Evolutionary conservation across 2,329 filamentous ascomycete species (phyloP).

Genomic region (Neoscytalidium dimidiatum): DNA sequence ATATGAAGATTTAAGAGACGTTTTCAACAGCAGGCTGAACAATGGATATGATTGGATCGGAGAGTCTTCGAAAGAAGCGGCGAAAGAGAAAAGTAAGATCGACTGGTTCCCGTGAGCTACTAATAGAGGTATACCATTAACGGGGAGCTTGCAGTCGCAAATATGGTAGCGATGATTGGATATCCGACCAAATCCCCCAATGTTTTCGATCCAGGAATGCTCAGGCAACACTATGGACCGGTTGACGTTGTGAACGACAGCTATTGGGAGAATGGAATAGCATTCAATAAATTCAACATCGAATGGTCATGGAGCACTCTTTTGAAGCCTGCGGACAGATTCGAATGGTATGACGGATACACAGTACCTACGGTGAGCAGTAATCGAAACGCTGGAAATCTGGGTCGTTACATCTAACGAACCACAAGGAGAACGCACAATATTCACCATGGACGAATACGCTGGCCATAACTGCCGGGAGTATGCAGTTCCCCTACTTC

Average conservation of each 20-base stretch:
- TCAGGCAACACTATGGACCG: constrained; percentile 59
- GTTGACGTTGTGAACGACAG: constrained; percentile 53
- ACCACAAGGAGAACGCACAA: constrained; percentile 56
- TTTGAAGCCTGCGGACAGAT: constrained; percentile 61
- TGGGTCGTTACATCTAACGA: neutral
- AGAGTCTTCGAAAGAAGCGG: constrained; percentile 58
- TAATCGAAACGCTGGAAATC: no score
- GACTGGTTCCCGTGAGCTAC: no score
- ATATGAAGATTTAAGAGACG: constrained; percentile 68
- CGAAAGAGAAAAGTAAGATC: constrained; percentile 55
- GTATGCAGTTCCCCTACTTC: constrained; percentile 70
- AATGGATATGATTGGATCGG: constrained; percentile 64
- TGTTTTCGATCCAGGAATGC: constrained; percentile 57
- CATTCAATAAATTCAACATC: constrained; percentile 44
- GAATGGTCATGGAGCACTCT: constrained; percentile 60
- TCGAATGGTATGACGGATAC: constrained; percentile 51
- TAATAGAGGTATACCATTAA: no score
- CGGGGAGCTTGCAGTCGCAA: no score
- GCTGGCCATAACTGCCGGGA: constrained; percentile 69
- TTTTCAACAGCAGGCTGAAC: constrained; percentile 64
- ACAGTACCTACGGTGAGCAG: no score
- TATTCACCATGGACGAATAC: constrained; percentile 65
- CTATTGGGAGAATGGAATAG: constrained; percentile 57
- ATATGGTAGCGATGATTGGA: constrained; percentile 69
- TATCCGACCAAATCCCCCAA: constrained; percentile 65